Conservation (phyloP, 495 filamentous ascomycete genomes). For the Friedmanniomyces endolithicus region DNA sequence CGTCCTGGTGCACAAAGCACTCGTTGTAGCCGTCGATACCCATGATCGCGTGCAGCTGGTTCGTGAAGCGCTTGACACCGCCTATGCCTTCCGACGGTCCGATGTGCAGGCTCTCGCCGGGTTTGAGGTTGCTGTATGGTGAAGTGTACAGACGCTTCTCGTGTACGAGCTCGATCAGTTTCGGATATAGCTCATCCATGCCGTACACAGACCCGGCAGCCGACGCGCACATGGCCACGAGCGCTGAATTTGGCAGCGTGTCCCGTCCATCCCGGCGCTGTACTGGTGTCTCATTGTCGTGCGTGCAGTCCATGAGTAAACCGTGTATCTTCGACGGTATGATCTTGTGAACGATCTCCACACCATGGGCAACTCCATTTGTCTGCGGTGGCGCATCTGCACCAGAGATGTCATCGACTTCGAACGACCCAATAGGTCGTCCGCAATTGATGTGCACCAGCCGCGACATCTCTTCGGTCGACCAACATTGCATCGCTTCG, state of each 20-base stretch:
- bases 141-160: slow-evolving; percentile 76
- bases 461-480: slow-evolving; percentile 77
- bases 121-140: slow-evolving; percentile 46
- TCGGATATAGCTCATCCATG: slow-evolving; percentile 96
- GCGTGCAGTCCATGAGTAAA: slow-evolving; percentile 97
- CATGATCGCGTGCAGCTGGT: slow-evolving; percentile 87
- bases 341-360: slow-evolving; percentile 58
- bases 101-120: slow-evolving; percentile 36
- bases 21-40: slow-evolving; percentile 87
- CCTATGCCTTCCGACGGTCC: slow-evolving; percentile 56
- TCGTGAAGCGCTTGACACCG: slow-evolving; percentile 77
- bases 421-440: slow-evolving; percentile 90
- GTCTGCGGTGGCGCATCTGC: slow-evolving; percentile 25
- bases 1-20: slow-evolving; percentile 91
- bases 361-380: slow-evolving; percentile 31
- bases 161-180: slow-evolving; percentile 75
- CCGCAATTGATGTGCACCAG: slow-evolving; percentile 92
- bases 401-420: slow-evolving; percentile 49
- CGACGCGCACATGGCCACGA: slow-evolving; percentile 90
- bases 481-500: slow-evolving; percentile 98
- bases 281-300: slow-evolving; percentile 93
- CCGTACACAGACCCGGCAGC: slow-evolving; percentile 94
- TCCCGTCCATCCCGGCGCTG: slow-evolving; percentile 93
- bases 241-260: slow-evolving; percentile 87
- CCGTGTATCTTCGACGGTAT: slow-evolving; percentile 76